Percentiles rank a stretch among this genome's conserved stretches.
phyloP scores from a whole-genome alignment of 2,329 filamentous ascomycete species.

The Emmonsiellopsis sp. region DNA sequence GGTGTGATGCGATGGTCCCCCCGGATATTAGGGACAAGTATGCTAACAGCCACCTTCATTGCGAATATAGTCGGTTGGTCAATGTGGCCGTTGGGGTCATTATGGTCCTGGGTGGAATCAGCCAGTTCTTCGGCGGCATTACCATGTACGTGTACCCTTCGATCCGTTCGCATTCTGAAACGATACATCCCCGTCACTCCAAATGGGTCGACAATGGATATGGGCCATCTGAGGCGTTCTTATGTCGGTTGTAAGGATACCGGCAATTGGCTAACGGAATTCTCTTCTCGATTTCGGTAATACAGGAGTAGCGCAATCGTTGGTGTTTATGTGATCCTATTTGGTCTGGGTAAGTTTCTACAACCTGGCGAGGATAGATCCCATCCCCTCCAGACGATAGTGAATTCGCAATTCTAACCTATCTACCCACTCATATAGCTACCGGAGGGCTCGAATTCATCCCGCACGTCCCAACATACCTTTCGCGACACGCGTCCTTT shows the following conservation, averaged over 20 bases:
- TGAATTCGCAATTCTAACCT: background rate
- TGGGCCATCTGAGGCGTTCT: too few relatives aligned
- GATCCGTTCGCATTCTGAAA: background rate
- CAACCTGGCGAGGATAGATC: background rate
- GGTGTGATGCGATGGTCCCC: background rate
- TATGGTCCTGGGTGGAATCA: constrained; percentile 73
- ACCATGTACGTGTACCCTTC: constrained; percentile 18
- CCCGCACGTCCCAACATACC: constrained; percentile 73
- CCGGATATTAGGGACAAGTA: background rate
- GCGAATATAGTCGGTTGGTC: constrained; percentile 66
- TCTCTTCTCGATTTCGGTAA: background rate
- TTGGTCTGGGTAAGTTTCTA: constrained; percentile 62
- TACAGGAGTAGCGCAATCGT: constrained; percentile 64
- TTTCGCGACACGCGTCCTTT: constrained; percentile 91
- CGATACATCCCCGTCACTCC: too few relatives aligned
- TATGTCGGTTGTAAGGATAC: too few relatives aligned
- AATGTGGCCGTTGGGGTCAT: constrained; percentile 82
- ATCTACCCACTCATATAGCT: constrained; percentile 33
- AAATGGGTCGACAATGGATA: too few relatives aligned
- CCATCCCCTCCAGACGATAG: background rate
- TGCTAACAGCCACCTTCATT: constrained; percentile 18
- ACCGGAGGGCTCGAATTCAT: constrained; percentile 75
- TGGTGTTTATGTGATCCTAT: constrained; percentile 80
- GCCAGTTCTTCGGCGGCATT: constrained; percentile 35
- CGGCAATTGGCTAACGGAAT: background rate